Evolutionary conservation across 1,284 basidiomycete genomes (phyloP).

Genomic region (Exobasidium cylindrosporum): DNA sequence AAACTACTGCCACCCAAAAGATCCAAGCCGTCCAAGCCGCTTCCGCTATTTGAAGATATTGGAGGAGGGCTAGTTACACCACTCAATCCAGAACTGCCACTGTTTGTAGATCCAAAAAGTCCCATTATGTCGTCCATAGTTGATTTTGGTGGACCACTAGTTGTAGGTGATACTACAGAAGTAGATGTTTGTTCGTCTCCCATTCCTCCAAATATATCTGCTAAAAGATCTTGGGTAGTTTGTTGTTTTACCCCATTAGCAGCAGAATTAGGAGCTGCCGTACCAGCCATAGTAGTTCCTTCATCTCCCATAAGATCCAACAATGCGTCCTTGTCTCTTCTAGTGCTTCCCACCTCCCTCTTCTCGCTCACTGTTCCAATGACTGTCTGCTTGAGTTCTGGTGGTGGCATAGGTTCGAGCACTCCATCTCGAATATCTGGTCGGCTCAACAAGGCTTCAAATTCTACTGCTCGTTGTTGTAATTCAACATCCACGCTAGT

Average conservation of each 20-base stretch:
- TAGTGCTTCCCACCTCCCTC: slow-evolving; percentile 45
- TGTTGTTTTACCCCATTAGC: slow-evolving; percentile 53
- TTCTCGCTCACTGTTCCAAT: slow-evolving; percentile 48
- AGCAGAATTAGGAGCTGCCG: slow-evolving; percentile 15
- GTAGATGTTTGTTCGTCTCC: slow-evolving; percentile 54
- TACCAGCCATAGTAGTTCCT: slow-evolving; percentile 15
- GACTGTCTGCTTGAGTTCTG: slow-evolving; percentile 68
- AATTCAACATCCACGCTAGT: slow-evolving; percentile 83
- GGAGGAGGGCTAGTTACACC: slow-evolving; percentile 21
- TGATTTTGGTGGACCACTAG: slow-evolving; percentile 55
- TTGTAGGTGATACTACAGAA: slow-evolving; percentile 39
- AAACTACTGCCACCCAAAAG: slow-evolving; percentile 45
- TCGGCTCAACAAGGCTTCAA: slow-evolving; percentile 72
- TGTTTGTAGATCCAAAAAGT: slow-evolving; percentile 66
- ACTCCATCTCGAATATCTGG: slow-evolving; percentile 78
- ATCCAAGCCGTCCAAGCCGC: slow-evolving; percentile 32
- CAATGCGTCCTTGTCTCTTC: slow-evolving; percentile 40
- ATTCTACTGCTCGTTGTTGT: slow-evolving; percentile 94
- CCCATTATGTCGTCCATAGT: slow-evolving; percentile 86
- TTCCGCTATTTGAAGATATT: slow-evolving; percentile 16
- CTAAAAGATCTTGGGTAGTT: slow-evolving; percentile 82
- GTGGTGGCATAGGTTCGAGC: slow-evolving; percentile 95
- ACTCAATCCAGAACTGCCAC: slow-evolving; percentile 52
- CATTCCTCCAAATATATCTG: slow-evolving; percentile 80
- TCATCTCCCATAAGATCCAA: slow-evolving; percentile 51